Evolutionary conservation across 768 basidiomycete species (phyloP), one percentile per base, ranked within the genome.

Genomic region (Trametes cinnabarina): DNA sequence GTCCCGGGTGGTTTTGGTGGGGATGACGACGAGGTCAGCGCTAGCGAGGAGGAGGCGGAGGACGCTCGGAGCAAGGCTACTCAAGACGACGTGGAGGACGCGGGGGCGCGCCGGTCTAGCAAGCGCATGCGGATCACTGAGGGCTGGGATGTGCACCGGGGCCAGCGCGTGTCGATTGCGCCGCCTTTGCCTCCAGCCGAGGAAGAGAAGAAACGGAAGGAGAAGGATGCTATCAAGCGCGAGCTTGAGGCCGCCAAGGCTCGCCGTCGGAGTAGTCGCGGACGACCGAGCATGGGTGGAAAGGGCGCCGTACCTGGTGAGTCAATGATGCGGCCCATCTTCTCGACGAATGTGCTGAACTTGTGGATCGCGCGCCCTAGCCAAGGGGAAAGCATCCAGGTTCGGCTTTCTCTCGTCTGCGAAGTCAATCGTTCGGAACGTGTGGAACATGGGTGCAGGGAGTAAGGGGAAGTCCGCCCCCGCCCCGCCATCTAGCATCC

Each of bases 361-460:
- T 19, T 37, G 48, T 43, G 51, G n/a, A n/a, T n/a, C 71, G 4
- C 55, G 23, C 71, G 4, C 55, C 22, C 50, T 54, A 76, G 72
- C 66, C 49, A 77, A 76, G 67, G 73, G 63, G 22, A 82, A 82
- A 62, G 73, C 82, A 1, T 76, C 83, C 4, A 81, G 83, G 35
- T 84, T 89, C 57, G 90, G 87, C 1, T 89, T 92, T 74, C 70
- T 92, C 6, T 79, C 85, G 8, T 74, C 78, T 20, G 84, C 90
- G 8, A 91, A 89, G 68, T 81, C 82, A 0, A 73, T 91, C 3
- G 88, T 91, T 4, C 76, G 79, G 64, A 88, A 80, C 61, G 87
- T 92, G 1, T 91, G 88, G 88, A 84, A 83, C 63, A 77, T 86
- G 62, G 82, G 79, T 23, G 73, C 69, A 15, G 67, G 66, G 3